These are phyloP conservation scores for Xerocomus potaroensis DNA, from an alignment of 768 basidiomycete genomes.

Conservation along the genomic window DNA sequence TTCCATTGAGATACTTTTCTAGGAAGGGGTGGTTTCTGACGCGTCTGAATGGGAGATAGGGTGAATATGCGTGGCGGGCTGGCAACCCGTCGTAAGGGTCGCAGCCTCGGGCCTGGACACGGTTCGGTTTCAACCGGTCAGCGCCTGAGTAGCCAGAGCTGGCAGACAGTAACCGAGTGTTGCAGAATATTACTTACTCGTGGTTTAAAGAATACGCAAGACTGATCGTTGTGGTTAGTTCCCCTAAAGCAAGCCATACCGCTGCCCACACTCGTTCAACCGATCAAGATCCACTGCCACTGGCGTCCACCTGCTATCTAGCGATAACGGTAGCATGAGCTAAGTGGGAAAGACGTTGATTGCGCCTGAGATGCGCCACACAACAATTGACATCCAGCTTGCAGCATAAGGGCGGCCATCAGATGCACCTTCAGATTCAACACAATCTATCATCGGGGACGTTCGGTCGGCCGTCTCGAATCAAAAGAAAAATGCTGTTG, in stretches of 20 bases:
- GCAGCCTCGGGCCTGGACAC: constrained; percentile 5
- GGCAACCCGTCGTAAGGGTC: constrained; percentile 22
- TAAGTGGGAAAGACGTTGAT: constrained; percentile 6
- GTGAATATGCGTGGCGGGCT: constrained; percentile 10
- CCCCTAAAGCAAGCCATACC: constrained; percentile 1
- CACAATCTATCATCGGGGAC: constrained; percentile 1
- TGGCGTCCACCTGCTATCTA: background rate
- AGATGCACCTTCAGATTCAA: constrained; percentile 3
- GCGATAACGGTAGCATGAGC: constrained; percentile 16
- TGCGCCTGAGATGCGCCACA: background rate
- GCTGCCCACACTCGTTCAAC: too few species aligned
- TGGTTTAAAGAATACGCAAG: background rate
- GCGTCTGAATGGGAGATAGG: constrained; percentile 19
- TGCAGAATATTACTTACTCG: background rate
- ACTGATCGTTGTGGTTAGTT: background rate
- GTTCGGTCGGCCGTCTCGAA: background rate
- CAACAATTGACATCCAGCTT: background rate
- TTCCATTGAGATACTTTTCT: constrained; percentile 13
- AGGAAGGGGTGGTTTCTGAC: constrained; percentile 11
- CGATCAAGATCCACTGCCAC: constrained; percentile 14
- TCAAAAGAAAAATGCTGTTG: background rate
- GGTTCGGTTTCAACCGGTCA: background rate
- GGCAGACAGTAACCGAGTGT: background rate
- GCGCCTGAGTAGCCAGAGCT: background rate
- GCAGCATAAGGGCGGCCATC: background rate